phyloP scores from a whole-genome alignment of 2,329 filamentous ascomycete genomes.

The Fusarium vanettenii region DNA sequence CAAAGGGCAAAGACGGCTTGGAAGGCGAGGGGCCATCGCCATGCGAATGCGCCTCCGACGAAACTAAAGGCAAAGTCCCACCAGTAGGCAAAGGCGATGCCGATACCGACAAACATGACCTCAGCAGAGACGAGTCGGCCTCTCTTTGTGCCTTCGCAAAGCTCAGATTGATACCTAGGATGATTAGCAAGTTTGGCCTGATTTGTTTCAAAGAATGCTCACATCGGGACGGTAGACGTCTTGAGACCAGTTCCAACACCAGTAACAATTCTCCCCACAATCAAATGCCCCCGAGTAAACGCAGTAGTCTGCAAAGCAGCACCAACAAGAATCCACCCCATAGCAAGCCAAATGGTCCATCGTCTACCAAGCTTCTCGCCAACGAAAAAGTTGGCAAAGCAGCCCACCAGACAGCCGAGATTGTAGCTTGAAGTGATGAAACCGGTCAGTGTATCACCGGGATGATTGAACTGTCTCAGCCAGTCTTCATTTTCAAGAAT shows the following conservation, averaged over 20 bases:
- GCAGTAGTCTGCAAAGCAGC: conserved; percentile 65
- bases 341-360: conserved; percentile 66
- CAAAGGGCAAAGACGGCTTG: conserved; percentile 49
- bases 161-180: conserved; percentile 46
- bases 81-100: conserved; percentile 54
- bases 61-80: conserved; percentile 51
- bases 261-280: conserved; percentile 60
- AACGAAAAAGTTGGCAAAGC: conserved; percentile 55
- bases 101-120: conserved; percentile 52
- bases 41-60: conserved; percentile 33
- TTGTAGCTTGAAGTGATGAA: conserved; percentile 48
- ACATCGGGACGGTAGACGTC: conserved; percentile 51
- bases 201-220: not conserved
- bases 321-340: conserved; percentile 67
- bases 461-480: conserved; percentile 44
- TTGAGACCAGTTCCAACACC: conserved; percentile 59
- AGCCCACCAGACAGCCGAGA: conserved; percentile 56
- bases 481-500: conserved; percentile 59
- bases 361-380: conserved; percentile 63
- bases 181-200: not conserved
- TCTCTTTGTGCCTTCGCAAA: conserved; percentile 60
- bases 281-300: conserved; percentile 57
- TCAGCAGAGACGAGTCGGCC: conserved; percentile 64
- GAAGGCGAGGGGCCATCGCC: conserved; percentile 43
- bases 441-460: conserved; percentile 37